Base-by-base conservation (phyloP, 805 yeast genomes). In the Scheffersomyces spartinae region DNA sequence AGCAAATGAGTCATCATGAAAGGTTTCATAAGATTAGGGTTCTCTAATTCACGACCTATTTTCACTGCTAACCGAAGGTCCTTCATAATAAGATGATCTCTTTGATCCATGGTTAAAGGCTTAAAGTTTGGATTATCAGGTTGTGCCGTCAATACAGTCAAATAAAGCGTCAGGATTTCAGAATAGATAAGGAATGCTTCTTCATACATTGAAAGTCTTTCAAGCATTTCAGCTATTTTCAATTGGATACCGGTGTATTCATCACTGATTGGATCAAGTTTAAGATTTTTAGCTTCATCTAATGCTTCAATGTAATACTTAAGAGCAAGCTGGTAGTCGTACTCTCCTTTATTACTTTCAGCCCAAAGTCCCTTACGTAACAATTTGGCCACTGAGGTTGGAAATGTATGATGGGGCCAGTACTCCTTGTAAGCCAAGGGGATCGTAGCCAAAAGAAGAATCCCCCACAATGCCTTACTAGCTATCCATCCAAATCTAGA, bases 221-320 rank as follows among this genome's bases (percentile, higher is more conserved):
- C 94, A 44, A 72, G 81, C 84, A 84, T 78, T 42, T 85, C 94
- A 7, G 79, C 94, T 18, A 83, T 58, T 42, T 86, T 83, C 47
- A 88, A 60, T 42, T 86, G 94, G 27, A 88, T 71, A 0, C 96
- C 95, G 0, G 96, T 86, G 47, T 81, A 86, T 42, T 81, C 88
- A 42, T 83, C 91, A 29, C 72, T 61, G 17, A 79, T 39, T 7
- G 65, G 66, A 33, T 71, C 68, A 53, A 83, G 46, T 1, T 61
- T 63, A 23, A 71, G 51, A 15, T 62, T 55, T 18, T 73, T 65
- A 20, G 84, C 76, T 33, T 69, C 64, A 15, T 71, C 61, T 15
- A 85, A 52, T 0, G 94, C 94, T 35, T 77, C 76, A 22, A 82
- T 64, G 49, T 86, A 88, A 38, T 66, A 61, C 30, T 68, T 65